Conservation (phyloP, 305 asterid genomes). For the Fraxinus latifolia region DNA sequence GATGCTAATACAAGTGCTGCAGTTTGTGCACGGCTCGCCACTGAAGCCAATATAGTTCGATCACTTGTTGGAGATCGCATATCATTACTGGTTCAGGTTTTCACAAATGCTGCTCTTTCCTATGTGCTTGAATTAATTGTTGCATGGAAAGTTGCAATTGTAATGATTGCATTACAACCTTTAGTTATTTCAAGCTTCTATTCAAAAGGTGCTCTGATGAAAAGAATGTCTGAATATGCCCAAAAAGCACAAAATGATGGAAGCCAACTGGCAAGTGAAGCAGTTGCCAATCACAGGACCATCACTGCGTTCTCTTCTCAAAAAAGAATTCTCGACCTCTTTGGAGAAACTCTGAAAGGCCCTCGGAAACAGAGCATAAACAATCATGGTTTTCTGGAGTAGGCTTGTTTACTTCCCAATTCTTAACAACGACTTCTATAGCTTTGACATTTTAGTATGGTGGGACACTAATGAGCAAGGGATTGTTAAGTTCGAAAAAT, state of each 20-base stretch:
- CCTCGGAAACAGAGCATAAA: conserved; percentile 39
- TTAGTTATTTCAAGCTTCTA: conserved; percentile 38
- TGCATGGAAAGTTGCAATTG: conserved; percentile 46
- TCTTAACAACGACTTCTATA: conserved; percentile 31
- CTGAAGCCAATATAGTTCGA: conserved; percentile 37
- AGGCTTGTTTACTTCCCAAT: conserved; percentile 45
- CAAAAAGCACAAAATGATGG: conserved; percentile 48
- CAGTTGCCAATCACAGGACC: conserved; percentile 48
- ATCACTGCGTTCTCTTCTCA: conserved; percentile 53
- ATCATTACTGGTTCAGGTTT: conserved; percentile 40
- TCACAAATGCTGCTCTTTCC: conserved; percentile 31
- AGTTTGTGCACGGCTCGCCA: conserved; percentile 36
- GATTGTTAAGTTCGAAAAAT: conserved; percentile 32
- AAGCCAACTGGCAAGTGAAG: conserved; percentile 56
- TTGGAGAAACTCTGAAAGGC: conserved; percentile 36
- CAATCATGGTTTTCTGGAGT: conserved; percentile 58
- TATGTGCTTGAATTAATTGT: conserved; percentile 31
- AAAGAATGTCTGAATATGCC: conserved; percentile 42
- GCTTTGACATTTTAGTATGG: conserved; percentile 61
- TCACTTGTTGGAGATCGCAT: conserved; percentile 50
- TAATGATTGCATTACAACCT: conserved; percentile 46
- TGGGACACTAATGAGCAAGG: conserved; percentile 37
- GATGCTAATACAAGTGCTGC: conserved; percentile 41
- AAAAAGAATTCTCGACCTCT: conserved; percentile 34
- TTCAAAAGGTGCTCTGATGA: conserved; percentile 37